Conservation (phyloP, 2,329 filamentous ascomycete species). For the Cadophora luteo-olivacea region DNA sequence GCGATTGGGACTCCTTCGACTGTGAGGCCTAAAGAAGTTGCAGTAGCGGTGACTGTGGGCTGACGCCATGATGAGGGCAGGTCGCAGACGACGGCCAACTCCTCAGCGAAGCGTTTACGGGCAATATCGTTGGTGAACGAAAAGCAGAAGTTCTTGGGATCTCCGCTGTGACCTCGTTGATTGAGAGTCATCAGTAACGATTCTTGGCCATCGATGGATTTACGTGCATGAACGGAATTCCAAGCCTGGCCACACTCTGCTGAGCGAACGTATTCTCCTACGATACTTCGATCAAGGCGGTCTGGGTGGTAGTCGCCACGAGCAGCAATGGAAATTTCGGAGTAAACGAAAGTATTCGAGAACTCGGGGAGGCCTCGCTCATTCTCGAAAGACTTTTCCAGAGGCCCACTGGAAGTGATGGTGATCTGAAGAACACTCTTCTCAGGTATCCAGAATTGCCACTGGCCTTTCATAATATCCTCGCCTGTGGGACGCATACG, state of each 20-base stretch:
- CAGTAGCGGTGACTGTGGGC: neutral
- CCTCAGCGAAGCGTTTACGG: constrained; percentile 9
- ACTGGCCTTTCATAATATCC: constrained; percentile 49
- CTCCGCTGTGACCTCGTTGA: constrained; percentile 53
- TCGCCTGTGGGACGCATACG: constrained; percentile 48
- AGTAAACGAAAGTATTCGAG: constrained; percentile 46
- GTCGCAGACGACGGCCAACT: neutral
- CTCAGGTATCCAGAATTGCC: constrained; percentile 52
- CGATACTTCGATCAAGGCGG: constrained; percentile 45
- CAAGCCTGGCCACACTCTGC: constrained; percentile 63
- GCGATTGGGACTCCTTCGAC: neutral
- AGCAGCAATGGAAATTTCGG: constrained; percentile 48
- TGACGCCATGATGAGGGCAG: constrained; percentile 6
- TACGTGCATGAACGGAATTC: constrained; percentile 55
- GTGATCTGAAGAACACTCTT: constrained; percentile 45
- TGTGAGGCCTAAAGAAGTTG: neutral
- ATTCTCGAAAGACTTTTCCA: constrained; percentile 34
- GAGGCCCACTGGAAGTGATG: constrained; percentile 46
- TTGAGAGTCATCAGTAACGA: constrained; percentile 65
- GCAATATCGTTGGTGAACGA: constrained; percentile 55
- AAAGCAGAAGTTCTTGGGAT: constrained; percentile 56
- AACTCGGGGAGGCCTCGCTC: constrained; percentile 29
- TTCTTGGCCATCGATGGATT: neutral
- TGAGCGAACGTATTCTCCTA: constrained; percentile 57
- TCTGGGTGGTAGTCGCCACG: neutral